Base-by-base conservation (phyloP, 2,329 filamentous ascomycete genomes). In the Alternaria conjuncta region DNA sequence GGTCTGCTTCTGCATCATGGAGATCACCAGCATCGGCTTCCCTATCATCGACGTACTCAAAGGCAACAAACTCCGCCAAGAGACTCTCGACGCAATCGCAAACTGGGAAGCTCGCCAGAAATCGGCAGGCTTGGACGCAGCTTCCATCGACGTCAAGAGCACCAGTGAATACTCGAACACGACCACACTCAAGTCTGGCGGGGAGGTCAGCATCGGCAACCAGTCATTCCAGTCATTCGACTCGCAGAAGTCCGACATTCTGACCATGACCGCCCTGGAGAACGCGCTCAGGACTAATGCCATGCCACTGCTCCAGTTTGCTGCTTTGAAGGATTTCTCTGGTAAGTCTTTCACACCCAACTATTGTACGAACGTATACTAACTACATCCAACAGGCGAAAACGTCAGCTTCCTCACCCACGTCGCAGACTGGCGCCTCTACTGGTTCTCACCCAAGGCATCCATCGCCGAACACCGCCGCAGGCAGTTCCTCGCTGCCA, bases 391-490 rank as follows among this genome's bases (percentile, higher is more conserved):
- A 25, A 75, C 70, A 5, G 77, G 76, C 15, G 77, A 78, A 36
- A 79, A 78, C 30, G 69, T 79, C 36, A 77, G 75, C 64, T 79
- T 79, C 55, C 71, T 79, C 6, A 78, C 72, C 3, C 70, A 77
- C 23, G 61, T 79, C 46, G 67, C 70, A 15, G 71, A 77, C n/a
- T 79, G 77, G 77, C 74, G 71, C 55, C 65, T 68, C n/a, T 64
- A 66, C 53, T 79, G 77, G 77, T 68, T 74, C 45, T 60, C 67
- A 15, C 62, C 71, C 8, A 70, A 70, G 36, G 28, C 62, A 0
- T 69, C 70, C 12, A 72, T 62, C 0, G 58, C 67, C 9, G 69
- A 75, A 10, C 72, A 77, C 46, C 71, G 63, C 7, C 71, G 67
- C 46, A 60, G 65, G 26, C 74, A 78, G 49, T 79, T 77, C 58